These are phyloP conservation scores for Teratosphaeria pseudoeucalypti DNA, from an alignment of 2,329 filamentous ascomycete species.

Conservation along the genomic window DNA sequence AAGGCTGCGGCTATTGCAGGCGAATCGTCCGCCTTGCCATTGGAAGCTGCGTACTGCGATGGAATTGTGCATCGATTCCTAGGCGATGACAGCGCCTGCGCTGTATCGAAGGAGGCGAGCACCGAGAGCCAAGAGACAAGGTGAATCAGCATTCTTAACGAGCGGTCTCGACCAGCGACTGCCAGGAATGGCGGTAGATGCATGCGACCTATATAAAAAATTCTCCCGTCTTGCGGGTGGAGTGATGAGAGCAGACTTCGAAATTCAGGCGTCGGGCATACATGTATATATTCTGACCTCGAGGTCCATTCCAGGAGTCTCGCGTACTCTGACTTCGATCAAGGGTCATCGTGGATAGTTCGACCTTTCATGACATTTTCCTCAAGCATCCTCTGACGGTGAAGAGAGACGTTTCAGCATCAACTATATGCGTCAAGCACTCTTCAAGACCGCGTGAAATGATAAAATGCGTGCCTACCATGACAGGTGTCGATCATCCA, in stretches of 20 bases:
- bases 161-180: background rate
- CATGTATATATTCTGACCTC: too few species aligned
- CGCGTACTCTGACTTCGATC: background rate
- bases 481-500: background rate
- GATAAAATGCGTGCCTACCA: background rate
- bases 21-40: constrained; percentile 31
- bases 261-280: too few species aligned
- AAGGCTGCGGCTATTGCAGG: constrained; percentile 30
- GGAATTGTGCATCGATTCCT: constrained; percentile 7
- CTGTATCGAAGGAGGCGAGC: background rate
- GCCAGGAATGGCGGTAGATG: too few species aligned
- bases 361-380: background rate
- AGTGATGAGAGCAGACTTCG: background rate
- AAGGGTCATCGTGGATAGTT: background rate
- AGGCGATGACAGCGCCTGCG: background rate
- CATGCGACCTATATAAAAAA: background rate
- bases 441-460: too few species aligned
- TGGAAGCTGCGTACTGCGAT: constrained; percentile 21
- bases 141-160: background rate
- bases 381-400: background rate
- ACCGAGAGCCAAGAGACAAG: background rate
- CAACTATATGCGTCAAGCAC: too few species aligned
- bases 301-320: background rate
- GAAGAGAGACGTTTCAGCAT: too few species aligned
- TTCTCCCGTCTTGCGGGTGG: background rate